A percentile compares a stretch with the other conserved stretches of the same genome.
Conservation (phyloP, 1,284 basidiomycete species). For the Calocybe gambosa region DNA sequence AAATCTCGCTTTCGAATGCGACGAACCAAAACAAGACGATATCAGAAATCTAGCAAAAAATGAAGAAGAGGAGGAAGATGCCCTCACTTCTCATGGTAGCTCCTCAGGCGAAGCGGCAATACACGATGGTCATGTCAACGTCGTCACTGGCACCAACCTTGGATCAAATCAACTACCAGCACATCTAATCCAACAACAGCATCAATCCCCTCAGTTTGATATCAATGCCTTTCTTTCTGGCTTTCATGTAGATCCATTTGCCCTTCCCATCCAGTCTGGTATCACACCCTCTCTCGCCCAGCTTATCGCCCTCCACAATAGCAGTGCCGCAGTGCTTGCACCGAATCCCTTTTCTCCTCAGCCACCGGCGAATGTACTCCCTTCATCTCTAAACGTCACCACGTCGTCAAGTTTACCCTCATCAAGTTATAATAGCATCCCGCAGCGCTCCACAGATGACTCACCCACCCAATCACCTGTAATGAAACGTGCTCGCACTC, state of each 20-base stretch:
- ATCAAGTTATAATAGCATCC: not conserved
- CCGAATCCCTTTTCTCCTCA: slow-evolving; percentile 13
- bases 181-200: not conserved
- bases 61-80: slow-evolving; percentile 37
- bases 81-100: slow-evolving; percentile 18
- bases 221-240: slow-evolving; percentile 51
- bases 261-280: slow-evolving; percentile 19
- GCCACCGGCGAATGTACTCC: slow-evolving; percentile 11
- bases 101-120: slow-evolving; percentile 39
- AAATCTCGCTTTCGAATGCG: slow-evolving; percentile 71
- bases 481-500: slow-evolving; percentile 50
- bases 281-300: slow-evolving; percentile 56
- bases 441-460: slow-evolving; percentile 18
- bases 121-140: slow-evolving; percentile 52
- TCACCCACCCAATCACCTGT: slow-evolving; percentile 23
- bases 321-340: slow-evolving; percentile 19
- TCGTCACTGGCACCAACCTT: slow-evolving; percentile 41
- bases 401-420: slow-evolving; percentile 17
- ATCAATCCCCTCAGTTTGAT: slow-evolving; percentile 36
- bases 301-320: slow-evolving; percentile 52
- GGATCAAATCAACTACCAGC: slow-evolving; percentile 15
- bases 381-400: slow-evolving; percentile 1
- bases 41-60: slow-evolving; percentile 27
- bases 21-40: slow-evolving; percentile 37
- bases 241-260: slow-evolving; percentile 57